phyloP scores from a whole-genome alignment of 2,329 filamentous ascomycete genomes.

The Fusarium penzigii region DNA sequence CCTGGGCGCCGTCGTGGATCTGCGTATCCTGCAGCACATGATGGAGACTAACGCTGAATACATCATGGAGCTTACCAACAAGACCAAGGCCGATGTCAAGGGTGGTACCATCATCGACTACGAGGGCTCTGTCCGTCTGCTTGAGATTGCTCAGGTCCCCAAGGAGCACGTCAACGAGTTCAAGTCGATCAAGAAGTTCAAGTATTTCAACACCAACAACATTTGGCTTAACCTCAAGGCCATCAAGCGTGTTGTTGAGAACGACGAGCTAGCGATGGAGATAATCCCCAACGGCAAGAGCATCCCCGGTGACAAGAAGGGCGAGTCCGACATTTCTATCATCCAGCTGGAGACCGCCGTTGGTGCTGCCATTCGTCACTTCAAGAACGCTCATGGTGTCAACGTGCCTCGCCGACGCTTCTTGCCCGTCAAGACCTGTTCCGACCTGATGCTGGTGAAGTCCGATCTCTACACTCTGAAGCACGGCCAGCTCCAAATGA shows the following conservation, averaged over 20 bases:
- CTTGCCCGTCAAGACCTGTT: constrained; percentile 99
- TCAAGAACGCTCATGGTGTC: constrained; percentile 97
- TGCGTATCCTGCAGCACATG: constrained; percentile 99
- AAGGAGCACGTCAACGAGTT: constrained; percentile 99
- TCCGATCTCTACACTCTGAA: constrained; percentile 98
- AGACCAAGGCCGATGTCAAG: constrained; percentile 99
- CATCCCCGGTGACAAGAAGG: constrained; percentile 98
- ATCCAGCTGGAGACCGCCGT: constrained; percentile 98
- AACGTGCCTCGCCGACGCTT: constrained; percentile 97
- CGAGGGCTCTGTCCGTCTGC: constrained; percentile 91
- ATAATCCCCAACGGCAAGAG: constrained; percentile 99
- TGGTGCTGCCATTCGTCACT: constrained; percentile 97
- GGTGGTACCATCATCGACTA: constrained; percentile 99
- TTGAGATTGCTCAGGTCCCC: constrained; percentile 98
- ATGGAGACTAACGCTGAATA: constrained; percentile 96
- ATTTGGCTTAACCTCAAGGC: constrained; percentile 99
- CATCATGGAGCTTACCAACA: constrained; percentile 99
- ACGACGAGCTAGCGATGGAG: constrained; percentile 98
- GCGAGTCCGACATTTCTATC: constrained; percentile 96
- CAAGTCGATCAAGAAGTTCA: constrained; percentile 99
- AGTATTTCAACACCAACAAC: constrained; percentile 99
- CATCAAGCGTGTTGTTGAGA: constrained; percentile 98
- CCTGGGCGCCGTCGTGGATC: constrained; percentile 93
- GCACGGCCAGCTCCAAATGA: constrained; percentile 97
- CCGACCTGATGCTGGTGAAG: constrained; percentile 99